Evolutionary conservation across 768 basidiomycete species (phyloP).

Genomic region (Amanita exitialis): DNA sequence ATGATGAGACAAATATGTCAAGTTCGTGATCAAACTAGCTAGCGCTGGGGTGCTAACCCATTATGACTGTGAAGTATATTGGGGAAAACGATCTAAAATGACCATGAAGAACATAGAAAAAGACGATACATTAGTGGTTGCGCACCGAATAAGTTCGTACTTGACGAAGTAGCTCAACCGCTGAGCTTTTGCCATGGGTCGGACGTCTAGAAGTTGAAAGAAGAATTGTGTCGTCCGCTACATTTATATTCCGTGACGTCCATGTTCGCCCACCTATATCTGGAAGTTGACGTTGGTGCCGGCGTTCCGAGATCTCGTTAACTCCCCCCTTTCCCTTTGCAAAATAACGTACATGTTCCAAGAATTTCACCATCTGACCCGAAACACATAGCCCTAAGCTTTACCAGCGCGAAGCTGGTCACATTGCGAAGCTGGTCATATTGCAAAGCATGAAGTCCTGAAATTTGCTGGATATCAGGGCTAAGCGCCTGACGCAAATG

Average conservation of each 20-base stretch:
- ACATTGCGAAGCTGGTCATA: neutral
- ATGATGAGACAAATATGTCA: neutral
- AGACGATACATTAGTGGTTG: neutral
- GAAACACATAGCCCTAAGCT: too few relatives aligned
- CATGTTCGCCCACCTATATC: neutral
- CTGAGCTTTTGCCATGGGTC: neutral
- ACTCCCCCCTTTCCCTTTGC: neutral
- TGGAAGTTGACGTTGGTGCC: neutral
- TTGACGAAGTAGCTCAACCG: slow-evolving; percentile 1
- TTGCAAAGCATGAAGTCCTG: neutral
- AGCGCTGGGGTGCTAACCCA: neutral
- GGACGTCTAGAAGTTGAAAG: neutral
- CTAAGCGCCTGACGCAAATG: neutral
- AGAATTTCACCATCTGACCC: neutral
- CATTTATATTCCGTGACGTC: slow-evolving; percentile 1
- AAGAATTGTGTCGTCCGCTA: neutral
- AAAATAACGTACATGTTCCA: neutral
- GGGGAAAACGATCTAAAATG: slow-evolving; percentile 3
- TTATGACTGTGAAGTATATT: neutral
- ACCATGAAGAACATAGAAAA: neutral
- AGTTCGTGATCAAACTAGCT: neutral
- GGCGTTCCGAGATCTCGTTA: neutral
- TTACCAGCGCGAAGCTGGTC: too few relatives aligned
- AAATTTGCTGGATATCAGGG: neutral
- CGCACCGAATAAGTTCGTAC: slow-evolving; percentile 2